Base-by-base conservation (phyloP, 2,329 filamentous ascomycete genomes). In the Venturia nashicola region DNA sequence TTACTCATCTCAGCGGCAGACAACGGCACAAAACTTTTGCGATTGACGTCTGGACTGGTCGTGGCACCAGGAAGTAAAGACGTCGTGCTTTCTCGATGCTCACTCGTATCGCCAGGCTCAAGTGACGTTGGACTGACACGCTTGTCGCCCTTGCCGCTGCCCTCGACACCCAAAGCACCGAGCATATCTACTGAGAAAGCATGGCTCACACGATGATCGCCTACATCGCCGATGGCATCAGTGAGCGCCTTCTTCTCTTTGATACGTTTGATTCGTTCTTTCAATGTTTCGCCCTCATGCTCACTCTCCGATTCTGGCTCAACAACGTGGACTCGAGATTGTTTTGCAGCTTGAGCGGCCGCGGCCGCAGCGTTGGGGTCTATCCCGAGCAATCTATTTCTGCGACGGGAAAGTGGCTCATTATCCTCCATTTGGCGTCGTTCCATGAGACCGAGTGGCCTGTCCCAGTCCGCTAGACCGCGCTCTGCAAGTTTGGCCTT, bases 381-480 rank as follows among this genome's bases (percentile, higher is more conserved):
- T 43, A 65, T 65, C 44, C 89, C 90, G 54, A 87, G 82, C 7
- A 97, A 80, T 64, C 92, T 83, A 48, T 87, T 88, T 59, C 90
- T 85, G 2, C 92, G 86, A 46, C 82, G 82, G 69, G 88, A 91
- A 23, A 97, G 79, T 0, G 94, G 92, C 72, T 97, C 94, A 64
- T 91, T 94, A 70, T 99, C 94, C 72, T 99, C 94, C 68, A 94
- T 77, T 65, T 95, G 88, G 59, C 90, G 86, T 69, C 85, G 86
- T 71, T 95, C 89, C 79, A 94, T 86, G 64, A 94, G 74, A 5
- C 90, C 90, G 5, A 91, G 73, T 0, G 89, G 89, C 12, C 78
- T 85, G 76, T 75, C 86, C 81, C 67, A 86, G 70, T 75, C 77
- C 65, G 80, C 79, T 66, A 80, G 74, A 60, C 80, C 78, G 65